Base-by-base conservation (phyloP, 768 basidiomycete species). In the Leucocoprinus birnbaumii region DNA sequence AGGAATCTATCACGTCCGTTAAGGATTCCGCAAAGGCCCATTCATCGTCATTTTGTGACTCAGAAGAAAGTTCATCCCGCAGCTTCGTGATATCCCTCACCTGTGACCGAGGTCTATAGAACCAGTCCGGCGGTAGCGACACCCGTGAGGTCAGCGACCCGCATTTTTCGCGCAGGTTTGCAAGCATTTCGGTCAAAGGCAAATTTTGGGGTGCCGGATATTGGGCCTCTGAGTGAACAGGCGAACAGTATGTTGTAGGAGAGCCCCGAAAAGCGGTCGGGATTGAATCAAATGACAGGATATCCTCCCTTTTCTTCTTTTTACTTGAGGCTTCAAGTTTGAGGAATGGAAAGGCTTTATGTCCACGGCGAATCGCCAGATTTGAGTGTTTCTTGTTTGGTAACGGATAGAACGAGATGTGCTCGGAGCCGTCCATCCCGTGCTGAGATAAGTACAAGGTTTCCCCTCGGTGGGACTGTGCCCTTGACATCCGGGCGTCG, bases 1-100 rank as follows among this genome's bases (percentile, higher is more conserved):
- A 55, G 35, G 37, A 26, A 24, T 55, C 31, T 45, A 48, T 41
- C 25, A 47, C 40, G 24, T 55, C 53, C 53, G 48, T 41, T 55
- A 42, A 31, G 40, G 53, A 34, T 31, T 42, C 46, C 18, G 46
- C 46, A 26, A 55, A 47, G 26, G 46, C 54, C 54, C 31, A 35
- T 43, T 49, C 54, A 25, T 49, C 48, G 8, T 42, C 47, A 49
- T 8, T 40, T 8, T 43, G 37, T 48, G 41, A 35, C 10, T 42
- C 40, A 43, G 47, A 55, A 41, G 47, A 48, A 27, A 41, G 27
- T 40, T 47, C 18, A 42, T 24, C 31, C 46, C 47, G 49, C 26
- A 48, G 54, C 22, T 55, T 37, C 21, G 40, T 37, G 38, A 43
- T 35, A 34, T 41, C 53, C 35, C 49, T 49, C 9, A 22, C 46